phyloP scores from a whole-genome alignment of 371 early-diverging fungal species.

The Neoconidiobolus thromboides region DNA sequence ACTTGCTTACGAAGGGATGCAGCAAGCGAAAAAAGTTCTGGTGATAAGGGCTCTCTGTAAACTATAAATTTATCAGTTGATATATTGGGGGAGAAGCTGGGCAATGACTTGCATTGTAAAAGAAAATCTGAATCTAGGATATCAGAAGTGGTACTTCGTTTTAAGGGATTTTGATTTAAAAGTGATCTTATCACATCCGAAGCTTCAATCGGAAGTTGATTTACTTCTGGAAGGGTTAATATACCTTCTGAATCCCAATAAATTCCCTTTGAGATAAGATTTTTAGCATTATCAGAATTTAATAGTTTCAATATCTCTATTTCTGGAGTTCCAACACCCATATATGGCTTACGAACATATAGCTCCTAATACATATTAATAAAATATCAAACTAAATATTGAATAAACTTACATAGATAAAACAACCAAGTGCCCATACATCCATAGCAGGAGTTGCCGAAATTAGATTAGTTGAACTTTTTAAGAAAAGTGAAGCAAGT shows the following conservation, averaged over 20 bases:
- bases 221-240: background rate
- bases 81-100: background rate
- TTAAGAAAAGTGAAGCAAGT: background rate
- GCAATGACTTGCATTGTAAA: background rate
- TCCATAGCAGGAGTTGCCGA: slow-evolving; percentile 2
- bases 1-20: background rate
- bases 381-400: background rate
- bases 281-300: background rate
- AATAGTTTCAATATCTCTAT: background rate
- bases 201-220: background rate
- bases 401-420: slow-evolving; percentile 2
- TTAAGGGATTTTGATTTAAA: background rate
- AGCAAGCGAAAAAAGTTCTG: background rate
- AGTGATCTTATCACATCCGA: background rate
- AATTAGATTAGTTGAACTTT: background rate
- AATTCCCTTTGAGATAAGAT: background rate
- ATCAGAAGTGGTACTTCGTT: background rate
- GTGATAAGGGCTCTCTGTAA: background rate
- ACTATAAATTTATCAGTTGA: background rate
- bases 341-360: background rate
- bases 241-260: background rate
- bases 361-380: background rate
- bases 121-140: background rate
- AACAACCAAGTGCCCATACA: slow-evolving; percentile 6
- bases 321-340: background rate